Evolutionary conservation across 2,329 filamentous ascomycete genomes (phyloP).

Genomic region (Didymella lethalis): DNA sequence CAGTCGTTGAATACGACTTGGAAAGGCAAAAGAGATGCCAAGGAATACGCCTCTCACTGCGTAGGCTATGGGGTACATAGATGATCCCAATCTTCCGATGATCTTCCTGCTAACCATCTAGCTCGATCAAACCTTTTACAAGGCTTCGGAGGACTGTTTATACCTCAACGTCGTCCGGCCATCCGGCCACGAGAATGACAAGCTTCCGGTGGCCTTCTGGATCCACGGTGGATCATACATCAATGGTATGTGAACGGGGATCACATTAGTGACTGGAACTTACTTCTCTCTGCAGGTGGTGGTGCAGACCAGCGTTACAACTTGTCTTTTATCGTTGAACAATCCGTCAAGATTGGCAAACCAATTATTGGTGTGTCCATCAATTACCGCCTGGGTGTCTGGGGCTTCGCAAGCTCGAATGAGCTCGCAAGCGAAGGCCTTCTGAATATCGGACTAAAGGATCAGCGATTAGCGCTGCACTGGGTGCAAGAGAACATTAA

Average conservation of each 20-base stretch:
- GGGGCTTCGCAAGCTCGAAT: conserved; percentile 30
- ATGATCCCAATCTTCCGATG: background rate
- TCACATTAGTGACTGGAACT: conserved; percentile 6
- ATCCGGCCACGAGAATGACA: conserved; percentile 15
- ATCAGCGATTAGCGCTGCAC: conserved; percentile 61
- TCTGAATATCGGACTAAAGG: conserved; percentile 61
- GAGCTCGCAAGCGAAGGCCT: conserved; percentile 29
- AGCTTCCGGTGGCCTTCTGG: conserved; percentile 28
- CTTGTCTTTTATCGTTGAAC: conserved; percentile 51
- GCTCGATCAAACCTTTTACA: conserved; percentile 24
- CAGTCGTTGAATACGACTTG: conserved; percentile 24
- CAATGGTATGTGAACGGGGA: conserved; percentile 38
- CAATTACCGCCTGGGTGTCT: conserved; percentile 40
- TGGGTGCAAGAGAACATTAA: conserved; percentile 61
- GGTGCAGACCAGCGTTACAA: conserved; percentile 60
- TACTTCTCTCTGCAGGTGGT: conserved; percentile 25
- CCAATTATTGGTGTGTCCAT: conserved; percentile 36
- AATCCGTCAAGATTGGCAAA: conserved; percentile 34
- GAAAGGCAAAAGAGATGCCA: conserved; percentile 49
- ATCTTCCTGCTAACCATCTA: conserved; percentile 5
- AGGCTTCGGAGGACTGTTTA: conserved; percentile 49
- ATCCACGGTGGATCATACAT: conserved; percentile 32
- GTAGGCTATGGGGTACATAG: conserved; percentile 21
- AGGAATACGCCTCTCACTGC: conserved; percentile 36
- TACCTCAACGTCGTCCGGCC: conserved; percentile 50